Evolutionary conservation across 2,329 filamentous ascomycete genomes (phyloP).

Genomic region (Fusarium coicis): DNA sequence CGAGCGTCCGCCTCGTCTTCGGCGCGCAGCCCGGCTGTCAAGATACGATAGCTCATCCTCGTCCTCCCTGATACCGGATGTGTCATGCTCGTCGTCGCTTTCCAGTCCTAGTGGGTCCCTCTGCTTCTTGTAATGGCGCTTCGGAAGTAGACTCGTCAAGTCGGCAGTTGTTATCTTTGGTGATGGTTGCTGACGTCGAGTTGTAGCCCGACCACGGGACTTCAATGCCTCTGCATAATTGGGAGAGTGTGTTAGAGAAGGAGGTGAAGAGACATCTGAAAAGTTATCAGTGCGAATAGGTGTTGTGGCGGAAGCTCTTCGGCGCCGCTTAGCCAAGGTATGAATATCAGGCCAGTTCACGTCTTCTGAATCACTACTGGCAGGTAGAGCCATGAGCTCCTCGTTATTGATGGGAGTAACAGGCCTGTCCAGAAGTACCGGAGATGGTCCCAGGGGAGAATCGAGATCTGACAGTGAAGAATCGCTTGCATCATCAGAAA

Average conservation of each 20-base stretch:
- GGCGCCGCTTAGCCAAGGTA: constrained; percentile 59
- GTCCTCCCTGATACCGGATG: constrained; percentile 60
- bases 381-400: constrained; percentile 64
- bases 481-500: constrained; percentile 47
- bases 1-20: constrained; percentile 48
- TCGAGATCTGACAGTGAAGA: constrained; percentile 52
- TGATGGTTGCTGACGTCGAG: constrained; percentile 51
- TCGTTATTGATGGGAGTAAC: constrained; percentile 60
- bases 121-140: constrained; percentile 57
- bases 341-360: constrained; percentile 65
- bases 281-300: constrained; percentile 53
- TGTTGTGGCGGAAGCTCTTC: constrained; percentile 51
- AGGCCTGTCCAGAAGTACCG: constrained; percentile 44
- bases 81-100: constrained; percentile 60
- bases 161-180: constrained; percentile 65
- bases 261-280: constrained; percentile 71
- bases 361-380: constrained; percentile 62
- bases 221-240: constrained; percentile 56
- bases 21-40: constrained; percentile 50
- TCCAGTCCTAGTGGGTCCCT: constrained; percentile 55
- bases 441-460: constrained; percentile 50
- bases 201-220: constrained; percentile 46
- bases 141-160: constrained; percentile 64
- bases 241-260: constrained; percentile 74
- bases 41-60: constrained; percentile 67